Evolutionary conservation across 345 rosid species (phyloP).

Genomic region (Salix exigua): DNA sequence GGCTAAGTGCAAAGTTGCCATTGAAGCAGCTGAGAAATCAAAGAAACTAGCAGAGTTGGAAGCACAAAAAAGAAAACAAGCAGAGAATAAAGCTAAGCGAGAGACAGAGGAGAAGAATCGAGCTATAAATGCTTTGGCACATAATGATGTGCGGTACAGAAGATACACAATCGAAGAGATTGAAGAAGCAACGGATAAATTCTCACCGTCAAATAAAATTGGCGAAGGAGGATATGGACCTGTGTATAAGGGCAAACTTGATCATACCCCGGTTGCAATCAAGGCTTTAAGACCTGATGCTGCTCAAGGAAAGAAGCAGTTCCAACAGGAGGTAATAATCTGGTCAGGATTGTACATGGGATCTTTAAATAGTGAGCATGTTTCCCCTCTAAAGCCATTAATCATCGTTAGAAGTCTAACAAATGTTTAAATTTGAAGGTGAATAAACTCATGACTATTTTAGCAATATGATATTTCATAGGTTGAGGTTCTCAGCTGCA

Average conservation of each 20-base stretch:
- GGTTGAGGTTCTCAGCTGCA: slow-evolving; percentile 81
- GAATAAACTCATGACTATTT: slow-evolving; percentile 5
- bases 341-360: not conserved
- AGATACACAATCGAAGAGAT: slow-evolving; percentile 75
- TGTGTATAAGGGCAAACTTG: slow-evolving; percentile 74
- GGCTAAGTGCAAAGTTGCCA: slow-evolving; percentile 75
- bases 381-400: not conserved
- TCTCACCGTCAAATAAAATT: slow-evolving; percentile 46
- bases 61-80: slow-evolving; percentile 58
- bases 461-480: slow-evolving; percentile 11
- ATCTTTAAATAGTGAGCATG: not conserved
- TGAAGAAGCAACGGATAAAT: slow-evolving; percentile 62
- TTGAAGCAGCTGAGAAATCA: slow-evolving; percentile 80
- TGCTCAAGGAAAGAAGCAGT: slow-evolving; percentile 83
- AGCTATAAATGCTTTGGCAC: slow-evolving; percentile 55
- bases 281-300: slow-evolving; percentile 88
- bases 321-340: slow-evolving; percentile 68
- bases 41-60: slow-evolving; percentile 68
- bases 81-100: slow-evolving; percentile 63
- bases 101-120: slow-evolving; percentile 73
- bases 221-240: slow-evolving; percentile 99
- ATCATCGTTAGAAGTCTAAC: not conserved
- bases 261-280: slow-evolving; percentile 86
- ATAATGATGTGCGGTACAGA: slow-evolving; percentile 61
- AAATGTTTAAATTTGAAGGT: not conserved